Percentiles rank a stretch among this genome's conserved stretches.
These are phyloP conservation scores for Ajuga reptans DNA, from an alignment of 305 asterid genomes.

Conservation along the genomic window DNA sequence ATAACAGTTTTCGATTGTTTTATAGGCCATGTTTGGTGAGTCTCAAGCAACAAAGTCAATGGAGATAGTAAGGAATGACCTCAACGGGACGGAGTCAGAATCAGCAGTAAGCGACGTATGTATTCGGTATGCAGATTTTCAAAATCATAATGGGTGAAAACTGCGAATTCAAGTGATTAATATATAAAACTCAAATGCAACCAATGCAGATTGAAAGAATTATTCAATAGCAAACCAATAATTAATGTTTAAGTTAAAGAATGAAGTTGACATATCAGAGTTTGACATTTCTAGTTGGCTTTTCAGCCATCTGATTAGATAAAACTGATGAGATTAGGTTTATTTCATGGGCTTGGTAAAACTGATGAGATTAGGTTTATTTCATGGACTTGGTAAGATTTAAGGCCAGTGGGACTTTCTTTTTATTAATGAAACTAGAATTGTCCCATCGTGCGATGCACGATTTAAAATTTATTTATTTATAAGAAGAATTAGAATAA, in stretches of 20 bases:
- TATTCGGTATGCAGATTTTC: no score
- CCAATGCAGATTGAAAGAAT: no score
- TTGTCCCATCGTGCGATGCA: no score
- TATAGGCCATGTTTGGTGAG: slow-evolving; percentile 14
- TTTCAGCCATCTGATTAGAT: slow-evolving; percentile 15
- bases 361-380: background rate
- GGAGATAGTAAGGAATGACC: background rate
- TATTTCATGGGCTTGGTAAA: background rate
- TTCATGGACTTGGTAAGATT: background rate
- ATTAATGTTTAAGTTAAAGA: background rate
- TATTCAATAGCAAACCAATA: no score
- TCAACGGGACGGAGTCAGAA: background rate
- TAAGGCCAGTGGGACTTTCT: background rate
- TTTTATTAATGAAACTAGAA: no score
- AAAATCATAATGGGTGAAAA: no score
- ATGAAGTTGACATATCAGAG: background rate
- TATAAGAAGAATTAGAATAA: no score
- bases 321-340: background rate
- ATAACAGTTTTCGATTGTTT: background rate
- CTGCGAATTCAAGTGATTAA: no score
- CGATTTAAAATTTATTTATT: no score
- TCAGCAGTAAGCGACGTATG: background rate
- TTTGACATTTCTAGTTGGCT: slow-evolving; percentile 6
- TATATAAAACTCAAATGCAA: no score
- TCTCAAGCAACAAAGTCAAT: background rate